Conservation (phyloP, 768 basidiomycete genomes). For the Myochromella boudieri region DNA sequence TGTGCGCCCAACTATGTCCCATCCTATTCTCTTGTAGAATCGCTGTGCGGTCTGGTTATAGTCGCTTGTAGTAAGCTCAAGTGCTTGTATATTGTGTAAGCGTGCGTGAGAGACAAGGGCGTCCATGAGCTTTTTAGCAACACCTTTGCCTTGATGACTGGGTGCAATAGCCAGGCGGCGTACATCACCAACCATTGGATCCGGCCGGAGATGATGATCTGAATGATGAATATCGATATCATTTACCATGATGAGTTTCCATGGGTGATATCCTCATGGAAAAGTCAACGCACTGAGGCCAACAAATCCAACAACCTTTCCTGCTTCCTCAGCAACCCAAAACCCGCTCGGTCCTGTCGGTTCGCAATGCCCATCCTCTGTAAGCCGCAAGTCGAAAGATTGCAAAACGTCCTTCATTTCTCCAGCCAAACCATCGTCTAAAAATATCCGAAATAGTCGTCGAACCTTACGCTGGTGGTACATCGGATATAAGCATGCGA, state of each 20-base stretch:
- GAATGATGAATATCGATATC: background rate
- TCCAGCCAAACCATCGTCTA: constrained; percentile 8
- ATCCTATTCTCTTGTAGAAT: constrained; percentile 15
- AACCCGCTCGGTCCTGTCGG: constrained; percentile 11
- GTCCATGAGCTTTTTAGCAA: constrained; percentile 16
- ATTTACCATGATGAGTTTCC: background rate
- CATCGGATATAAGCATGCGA: constrained; percentile 2
- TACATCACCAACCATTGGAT: constrained; percentile 12
- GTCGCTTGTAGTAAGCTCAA: constrained; percentile 17
- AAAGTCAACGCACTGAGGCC: constrained; percentile 14
- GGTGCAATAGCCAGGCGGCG: constrained; percentile 14
- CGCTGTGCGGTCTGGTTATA: constrained; percentile 11
- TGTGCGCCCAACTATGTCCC: constrained; percentile 4
- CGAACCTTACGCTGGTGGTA: constrained; percentile 1
- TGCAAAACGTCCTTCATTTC: constrained; percentile 12
- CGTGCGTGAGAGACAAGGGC: constrained; percentile 12
- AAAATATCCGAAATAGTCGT: constrained; percentile 5
- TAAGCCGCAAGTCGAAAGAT: constrained; percentile 5
- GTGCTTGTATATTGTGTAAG: constrained; percentile 4
- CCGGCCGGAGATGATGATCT: constrained; percentile 2
- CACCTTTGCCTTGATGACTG: constrained; percentile 9
- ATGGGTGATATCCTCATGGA: background rate
- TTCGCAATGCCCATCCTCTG: constrained; percentile 3
- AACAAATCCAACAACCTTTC: constrained; percentile 15
- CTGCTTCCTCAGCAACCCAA: constrained; percentile 17